Percentiles rank a stretch among this genome's conserved stretches.
phyloP scores from a whole-genome alignment of 179 eudicot species.

The Beta corolliflora region DNA sequence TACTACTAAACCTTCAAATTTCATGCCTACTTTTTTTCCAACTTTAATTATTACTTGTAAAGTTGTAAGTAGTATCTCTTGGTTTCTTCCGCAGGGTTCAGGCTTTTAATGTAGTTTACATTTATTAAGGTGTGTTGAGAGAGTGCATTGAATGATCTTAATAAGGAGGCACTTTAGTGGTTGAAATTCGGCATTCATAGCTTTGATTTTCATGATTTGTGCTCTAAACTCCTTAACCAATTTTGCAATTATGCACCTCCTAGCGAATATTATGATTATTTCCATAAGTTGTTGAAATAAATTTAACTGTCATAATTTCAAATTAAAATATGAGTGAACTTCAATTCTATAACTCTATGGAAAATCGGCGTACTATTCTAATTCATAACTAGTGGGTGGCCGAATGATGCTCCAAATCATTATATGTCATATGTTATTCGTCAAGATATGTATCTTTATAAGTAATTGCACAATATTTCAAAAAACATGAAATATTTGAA shows the following conservation, averaged over 20 bases:
- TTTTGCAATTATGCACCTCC: conserved; percentile 23
- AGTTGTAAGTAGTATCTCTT: background rate
- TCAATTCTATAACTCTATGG: too few species aligned
- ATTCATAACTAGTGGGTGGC: too few species aligned
- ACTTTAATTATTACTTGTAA: background rate
- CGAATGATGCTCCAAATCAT: too few species aligned
- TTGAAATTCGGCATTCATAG: conserved; percentile 9
- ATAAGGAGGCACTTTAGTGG: conserved; percentile 20
- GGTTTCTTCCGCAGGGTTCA: too few species aligned
- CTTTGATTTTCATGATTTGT: conserved; percentile 4
- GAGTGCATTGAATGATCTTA: conserved; percentile 10
- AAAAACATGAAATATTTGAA: too few species aligned
- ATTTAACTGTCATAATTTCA: too few species aligned
- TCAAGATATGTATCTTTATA: too few species aligned
- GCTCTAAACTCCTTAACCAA: conserved; percentile 15
- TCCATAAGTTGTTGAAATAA: too few species aligned
- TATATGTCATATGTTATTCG: too few species aligned
- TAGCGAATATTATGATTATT: background rate
- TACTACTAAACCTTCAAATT: background rate
- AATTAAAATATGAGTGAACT: too few species aligned
- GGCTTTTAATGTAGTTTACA: conserved; percentile 4
- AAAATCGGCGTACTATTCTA: too few species aligned
- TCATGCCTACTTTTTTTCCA: background rate
- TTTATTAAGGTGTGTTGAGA: conserved; percentile 7
- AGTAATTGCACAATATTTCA: too few species aligned